Conservation (phyloP, 805 yeast species). For the Saturnispora diversa region DNA sequence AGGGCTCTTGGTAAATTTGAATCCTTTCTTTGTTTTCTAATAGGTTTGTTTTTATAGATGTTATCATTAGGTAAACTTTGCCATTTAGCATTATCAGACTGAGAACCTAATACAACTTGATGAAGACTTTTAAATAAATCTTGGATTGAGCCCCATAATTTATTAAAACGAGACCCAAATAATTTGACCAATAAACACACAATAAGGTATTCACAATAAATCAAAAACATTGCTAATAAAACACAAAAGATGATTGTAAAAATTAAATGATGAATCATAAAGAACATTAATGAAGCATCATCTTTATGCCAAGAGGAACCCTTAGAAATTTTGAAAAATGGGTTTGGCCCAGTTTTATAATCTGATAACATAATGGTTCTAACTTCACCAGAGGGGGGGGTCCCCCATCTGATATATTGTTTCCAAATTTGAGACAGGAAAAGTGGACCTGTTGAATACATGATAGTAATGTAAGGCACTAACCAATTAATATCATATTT, state of each 20-base stretch:
- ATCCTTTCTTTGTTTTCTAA: constrained; percentile 39
- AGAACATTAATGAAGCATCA: constrained; percentile 74
- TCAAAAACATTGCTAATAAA: constrained; percentile 40
- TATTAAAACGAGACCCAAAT: constrained; percentile 9
- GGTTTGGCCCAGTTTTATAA: constrained; percentile 51
- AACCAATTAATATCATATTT: constrained; percentile 67
- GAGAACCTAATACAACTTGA: background rate
- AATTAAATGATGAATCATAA: constrained; percentile 65
- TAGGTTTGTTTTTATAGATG: background rate
- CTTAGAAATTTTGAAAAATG: constrained; percentile 65
- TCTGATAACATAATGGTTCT: constrained; percentile 65
- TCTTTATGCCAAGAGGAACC: constrained; percentile 93
- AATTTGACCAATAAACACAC: constrained; percentile 20
- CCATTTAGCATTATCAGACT: too few relatives aligned
- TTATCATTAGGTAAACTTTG: constrained; percentile 6
- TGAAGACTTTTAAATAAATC: constrained; percentile 4
- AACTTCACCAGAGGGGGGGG: constrained; percentile 56
- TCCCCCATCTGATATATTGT: constrained; percentile 74
- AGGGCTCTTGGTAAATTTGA: constrained; percentile 42
- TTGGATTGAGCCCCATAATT: constrained; percentile 3
- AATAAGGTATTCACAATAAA: constrained; percentile 41
- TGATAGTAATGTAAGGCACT: constrained; percentile 82
- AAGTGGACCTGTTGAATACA: constrained; percentile 90
- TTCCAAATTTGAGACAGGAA: constrained; percentile 83
- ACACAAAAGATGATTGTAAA: constrained; percentile 68